Percentiles rank a stretch among this genome's conserved stretches.
These are phyloP conservation scores for Ulmus americana DNA, from an alignment of 331 rosid species.

Conservation along the genomic window DNA sequence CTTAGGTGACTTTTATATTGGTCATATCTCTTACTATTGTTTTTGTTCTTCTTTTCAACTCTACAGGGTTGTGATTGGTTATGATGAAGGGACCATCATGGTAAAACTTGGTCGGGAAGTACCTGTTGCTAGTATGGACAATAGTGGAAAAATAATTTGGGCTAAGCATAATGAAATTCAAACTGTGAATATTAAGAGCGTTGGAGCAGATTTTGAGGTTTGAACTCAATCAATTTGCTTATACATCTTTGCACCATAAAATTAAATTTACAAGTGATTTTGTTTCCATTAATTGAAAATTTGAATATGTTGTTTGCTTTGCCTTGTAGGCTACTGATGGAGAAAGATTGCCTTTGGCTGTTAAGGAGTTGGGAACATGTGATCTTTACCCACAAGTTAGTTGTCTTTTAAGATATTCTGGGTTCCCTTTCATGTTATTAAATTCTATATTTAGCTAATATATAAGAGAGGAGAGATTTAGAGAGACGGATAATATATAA, in stretches of 20 bases:
- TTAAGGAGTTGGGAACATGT: constrained; percentile 95
- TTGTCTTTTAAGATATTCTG: neutral
- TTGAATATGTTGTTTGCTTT: constrained; percentile 17
- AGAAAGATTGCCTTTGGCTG: constrained; percentile 89
- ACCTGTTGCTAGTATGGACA: constrained; percentile 98
- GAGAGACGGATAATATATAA: too few relatives aligned
- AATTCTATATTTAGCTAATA: too few relatives aligned
- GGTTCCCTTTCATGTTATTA: neutral
- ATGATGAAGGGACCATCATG: constrained; percentile 99
- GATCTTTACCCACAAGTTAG: constrained; percentile 98
- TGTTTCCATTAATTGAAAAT: constrained; percentile 16
- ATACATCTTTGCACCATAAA: constrained; percentile 3
- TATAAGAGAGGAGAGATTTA: too few relatives aligned
- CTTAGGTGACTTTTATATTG: constrained; percentile 3
- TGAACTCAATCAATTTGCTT: constrained; percentile 20
- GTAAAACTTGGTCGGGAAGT: constrained; percentile 98
- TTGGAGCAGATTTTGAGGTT: constrained; percentile 92
- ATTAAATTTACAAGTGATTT: neutral
- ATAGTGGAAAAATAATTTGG: constrained; percentile 91
- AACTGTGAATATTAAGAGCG: constrained; percentile 88
- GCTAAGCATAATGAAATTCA: constrained; percentile 98
- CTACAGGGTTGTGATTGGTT: constrained; percentile 84
- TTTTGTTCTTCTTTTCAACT: constrained; percentile 8
- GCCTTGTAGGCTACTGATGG: constrained; percentile 79
- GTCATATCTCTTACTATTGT: neutral